Evolutionary conservation across 306 rosid species (phyloP), one percentile per base, ranked within the genome.

Genomic region (Citrullus colocynthis): DNA sequence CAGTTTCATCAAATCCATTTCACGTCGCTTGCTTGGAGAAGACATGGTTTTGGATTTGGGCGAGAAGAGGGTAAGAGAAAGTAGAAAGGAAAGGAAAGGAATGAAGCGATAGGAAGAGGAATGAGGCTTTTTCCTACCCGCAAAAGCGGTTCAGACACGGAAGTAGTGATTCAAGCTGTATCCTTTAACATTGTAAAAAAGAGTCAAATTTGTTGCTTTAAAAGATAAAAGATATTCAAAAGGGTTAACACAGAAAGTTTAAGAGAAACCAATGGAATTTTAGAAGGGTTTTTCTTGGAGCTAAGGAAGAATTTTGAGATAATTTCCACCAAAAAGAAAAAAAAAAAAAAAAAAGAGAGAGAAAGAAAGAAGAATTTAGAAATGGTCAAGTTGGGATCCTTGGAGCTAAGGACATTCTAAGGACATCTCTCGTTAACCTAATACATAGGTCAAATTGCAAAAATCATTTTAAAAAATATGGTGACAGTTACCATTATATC

Each of bases 1-100:
- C 93, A 93, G 91, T 84, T 93, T 90, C 97, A 90, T 93, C 88
- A 91, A 82, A 82, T 93, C 98, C 98, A 86, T 88, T 88, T 91
- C 96, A 4, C 97, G 85, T 80, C 96, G 97, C 83, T 88, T 93
- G 87, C 89, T 91, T 20, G 97, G 97, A 4, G 96, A 93, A 81
- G 93, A 87, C 98, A 93, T 93, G 36, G 41, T 82, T 86, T 58
- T 56, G 34, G 64, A 11, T 54, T 56, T 32, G 69, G 30, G 71
- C 17, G 49, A 17, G 37, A 45, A 77, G 69, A 34, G 48, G 57
- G 37, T 11, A 60, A 64, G 24, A 64, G 59, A 55, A 55, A 54
- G 67, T 52, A 6, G 57, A 52, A 52, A 52, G 54, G 60, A 30
- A 42, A 32, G 45, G 37, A 41, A 58, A 21, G 55, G 3, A 56